phyloP scores from a whole-genome alignment of 805 yeast genomes.

The Diddensiella santjacobensis region DNA sequence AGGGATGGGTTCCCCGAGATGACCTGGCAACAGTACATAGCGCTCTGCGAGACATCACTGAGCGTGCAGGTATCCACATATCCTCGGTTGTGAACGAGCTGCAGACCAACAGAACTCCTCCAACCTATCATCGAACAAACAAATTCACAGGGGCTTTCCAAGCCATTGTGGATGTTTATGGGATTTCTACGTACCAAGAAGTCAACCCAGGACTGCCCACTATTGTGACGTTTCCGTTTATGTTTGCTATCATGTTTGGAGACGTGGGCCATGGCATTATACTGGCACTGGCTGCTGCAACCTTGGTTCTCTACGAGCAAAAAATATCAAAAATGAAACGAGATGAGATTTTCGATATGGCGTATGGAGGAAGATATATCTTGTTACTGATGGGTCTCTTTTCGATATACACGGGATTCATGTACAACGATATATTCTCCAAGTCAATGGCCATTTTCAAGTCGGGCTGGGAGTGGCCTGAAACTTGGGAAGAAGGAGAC shows the following conservation, averaged over 20 bases:
- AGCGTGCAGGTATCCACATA: slow-evolving; percentile 38
- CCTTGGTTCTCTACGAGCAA: slow-evolving; percentile 68
- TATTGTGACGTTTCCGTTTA: slow-evolving; percentile 90
- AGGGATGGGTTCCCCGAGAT: slow-evolving; percentile 91
- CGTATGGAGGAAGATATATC: slow-evolving; percentile 87
- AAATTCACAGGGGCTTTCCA: slow-evolving; percentile 93
- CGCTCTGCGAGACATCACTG: slow-evolving; percentile 60
- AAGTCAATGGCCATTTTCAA: slow-evolving; percentile 80
- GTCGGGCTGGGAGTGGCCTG: slow-evolving; percentile 94
- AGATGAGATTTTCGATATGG: slow-evolving; percentile 96
- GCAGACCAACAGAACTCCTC: slow-evolving; percentile 81
- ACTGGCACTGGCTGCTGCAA: slow-evolving; percentile 65
- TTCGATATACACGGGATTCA: slow-evolving; percentile 89
- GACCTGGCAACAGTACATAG: slow-evolving; percentile 59
- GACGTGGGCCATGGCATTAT: slow-evolving; percentile 95
- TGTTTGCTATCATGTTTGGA: slow-evolving; percentile 99
- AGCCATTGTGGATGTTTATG: slow-evolving; percentile 91
- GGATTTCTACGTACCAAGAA: slow-evolving; percentile 87
- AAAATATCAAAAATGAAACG: slow-evolving; percentile 56
- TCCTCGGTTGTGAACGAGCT: slow-evolving; percentile 53
- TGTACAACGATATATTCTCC: slow-evolving; percentile 93
- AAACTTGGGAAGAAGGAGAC: slow-evolving; percentile 62
- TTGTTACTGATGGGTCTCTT: slow-evolving; percentile 90
- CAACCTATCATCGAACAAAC: slow-evolving; percentile 88
- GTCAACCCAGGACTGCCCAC: slow-evolving; percentile 96